Evolutionary conservation across 176 grass and related monocot species (phyloP), one percentile per base, ranked within the genome.

Genomic region (Juncus inflexus): DNA sequence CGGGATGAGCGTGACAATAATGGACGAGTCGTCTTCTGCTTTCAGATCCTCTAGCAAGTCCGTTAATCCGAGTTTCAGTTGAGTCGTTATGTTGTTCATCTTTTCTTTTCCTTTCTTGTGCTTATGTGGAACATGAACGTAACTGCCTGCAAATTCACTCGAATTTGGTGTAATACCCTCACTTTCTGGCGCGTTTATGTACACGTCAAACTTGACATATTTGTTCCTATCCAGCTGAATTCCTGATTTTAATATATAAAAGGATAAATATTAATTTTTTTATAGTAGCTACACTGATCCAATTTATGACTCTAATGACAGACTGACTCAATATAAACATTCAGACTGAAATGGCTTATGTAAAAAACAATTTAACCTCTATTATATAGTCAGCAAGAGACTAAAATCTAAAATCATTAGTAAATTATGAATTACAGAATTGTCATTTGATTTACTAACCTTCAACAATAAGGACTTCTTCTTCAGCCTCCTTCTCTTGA

Each of bases 201-300:
- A 73, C 43, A 85, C 90, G 58, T 94, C 90, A 77, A 94, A 88
- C 85, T 94, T 85, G 72, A 94, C 38, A 72, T 42, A 85, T 62
- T 37, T 51, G 68, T 7, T 61, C 37, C 61, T 62, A 52, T 80
- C 54, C 49, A 77, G 54, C 63, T 77, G 56, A 35, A 70, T 80
- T 14, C 67, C 67, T 71, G 54, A 9, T 5, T 10, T 70, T 35
- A 47, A 9, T 47, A 28, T 47, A 13, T 57, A 39, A 8, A 58
- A 70, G 37, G 3, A 47, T 6, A 9, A 1, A 47, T 47, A 47
- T 47, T 47, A 47, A 47, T 47, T 47, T 47, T 47, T 5, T 47
- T 47, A 28, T 28, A 28, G 19, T 28, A 28, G 1, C 19, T 28
- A 28, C 19, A 28, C 19, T 28, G 19, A 28, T 28, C 0, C 19